A percentile compares a stretch with the other conserved stretches of the same genome.
phyloP scores from a whole-genome alignment of 768 basidiomycete species.

The Dacryopinax spathularia region DNA sequence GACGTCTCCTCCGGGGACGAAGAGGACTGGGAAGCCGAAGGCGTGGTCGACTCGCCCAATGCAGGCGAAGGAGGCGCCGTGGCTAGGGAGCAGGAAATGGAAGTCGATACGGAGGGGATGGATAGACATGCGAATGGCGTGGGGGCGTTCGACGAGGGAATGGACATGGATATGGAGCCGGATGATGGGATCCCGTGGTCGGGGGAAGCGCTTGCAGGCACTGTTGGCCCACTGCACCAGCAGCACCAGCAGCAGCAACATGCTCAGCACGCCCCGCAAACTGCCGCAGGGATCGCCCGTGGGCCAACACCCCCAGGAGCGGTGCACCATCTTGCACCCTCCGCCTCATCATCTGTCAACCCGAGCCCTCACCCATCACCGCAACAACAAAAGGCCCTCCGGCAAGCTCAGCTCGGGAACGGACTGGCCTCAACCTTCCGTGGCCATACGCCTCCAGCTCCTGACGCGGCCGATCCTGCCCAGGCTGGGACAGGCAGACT shows the following conservation, averaged over 20 bases:
- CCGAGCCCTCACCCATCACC: not conserved
- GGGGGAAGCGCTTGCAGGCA: slow-evolving; percentile 31
- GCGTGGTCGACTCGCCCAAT: too few species aligned
- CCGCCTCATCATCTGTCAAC: slow-evolving; percentile 9
- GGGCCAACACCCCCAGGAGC: slow-evolving; percentile 21
- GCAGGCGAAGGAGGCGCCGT: slow-evolving; percentile 54
- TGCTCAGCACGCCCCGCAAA: slow-evolving; percentile 8
- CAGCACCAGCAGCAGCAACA: slow-evolving; percentile 19
- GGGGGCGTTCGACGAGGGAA: slow-evolving; percentile 4
- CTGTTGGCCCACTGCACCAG: not conserved
- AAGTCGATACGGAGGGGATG: slow-evolving; percentile 38
- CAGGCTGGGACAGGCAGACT: too few species aligned
- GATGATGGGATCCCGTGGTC: slow-evolving; percentile 89
- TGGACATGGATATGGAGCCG: slow-evolving; percentile 35
- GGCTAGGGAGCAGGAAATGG: slow-evolving; percentile 53
- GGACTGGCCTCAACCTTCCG: not conserved
- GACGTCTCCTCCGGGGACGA: slow-evolving; percentile 25
- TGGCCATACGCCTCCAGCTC: too few species aligned
- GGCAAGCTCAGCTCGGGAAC: not conserved
- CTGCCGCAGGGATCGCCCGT: not conserved
- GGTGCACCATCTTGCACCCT: slow-evolving; percentile 24
- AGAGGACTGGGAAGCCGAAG: slow-evolving; percentile 49
- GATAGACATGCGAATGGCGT: slow-evolving; percentile 15
- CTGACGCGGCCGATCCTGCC: too few species aligned
- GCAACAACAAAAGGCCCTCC: not conserved